These are phyloP conservation scores for Inga leiocalycina DNA, from an alignment of 306 rosid species.

Conservation along the genomic window DNA sequence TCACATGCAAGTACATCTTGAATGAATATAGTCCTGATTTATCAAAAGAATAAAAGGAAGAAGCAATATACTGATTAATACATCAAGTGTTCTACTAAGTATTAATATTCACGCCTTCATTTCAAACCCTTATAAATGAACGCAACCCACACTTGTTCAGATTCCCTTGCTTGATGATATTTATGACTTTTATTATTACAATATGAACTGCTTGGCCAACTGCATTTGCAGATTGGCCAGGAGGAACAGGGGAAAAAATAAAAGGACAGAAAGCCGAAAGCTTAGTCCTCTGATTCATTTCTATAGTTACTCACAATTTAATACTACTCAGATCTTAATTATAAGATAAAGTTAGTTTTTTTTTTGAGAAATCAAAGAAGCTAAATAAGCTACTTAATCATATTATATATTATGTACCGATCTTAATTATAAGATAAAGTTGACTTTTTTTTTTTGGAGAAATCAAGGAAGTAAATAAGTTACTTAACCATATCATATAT, in stretches of 20 bases:
- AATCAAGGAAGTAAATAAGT: too few relatives aligned
- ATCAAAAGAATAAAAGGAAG: neutral
- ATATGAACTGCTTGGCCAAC: neutral
- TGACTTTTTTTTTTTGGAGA: too few relatives aligned
- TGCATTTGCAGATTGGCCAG: too few relatives aligned
- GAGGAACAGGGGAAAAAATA: too few relatives aligned
- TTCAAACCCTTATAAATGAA: neutral
- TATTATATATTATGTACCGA: too few relatives aligned
- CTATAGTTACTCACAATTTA: neutral
- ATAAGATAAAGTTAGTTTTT: too few relatives aligned
- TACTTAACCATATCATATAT: too few relatives aligned
- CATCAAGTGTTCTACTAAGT: neutral
- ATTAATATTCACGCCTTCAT: neutral
- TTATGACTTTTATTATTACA: neutral
- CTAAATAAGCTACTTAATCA: too few relatives aligned
- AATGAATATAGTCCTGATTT: neutral
- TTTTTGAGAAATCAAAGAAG: too few relatives aligned
- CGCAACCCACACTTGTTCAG: neutral
- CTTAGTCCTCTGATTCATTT: neutral
- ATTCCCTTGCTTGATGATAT: conserved; percentile 10
- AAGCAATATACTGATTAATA: neutral
- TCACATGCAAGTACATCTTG: neutral
- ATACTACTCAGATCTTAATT: too few relatives aligned
- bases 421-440: too few relatives aligned
- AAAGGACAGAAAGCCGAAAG: neutral